Evolutionary conservation across 768 basidiomycete genomes (phyloP).

Genomic region (Auriculariales sp.): DNA sequence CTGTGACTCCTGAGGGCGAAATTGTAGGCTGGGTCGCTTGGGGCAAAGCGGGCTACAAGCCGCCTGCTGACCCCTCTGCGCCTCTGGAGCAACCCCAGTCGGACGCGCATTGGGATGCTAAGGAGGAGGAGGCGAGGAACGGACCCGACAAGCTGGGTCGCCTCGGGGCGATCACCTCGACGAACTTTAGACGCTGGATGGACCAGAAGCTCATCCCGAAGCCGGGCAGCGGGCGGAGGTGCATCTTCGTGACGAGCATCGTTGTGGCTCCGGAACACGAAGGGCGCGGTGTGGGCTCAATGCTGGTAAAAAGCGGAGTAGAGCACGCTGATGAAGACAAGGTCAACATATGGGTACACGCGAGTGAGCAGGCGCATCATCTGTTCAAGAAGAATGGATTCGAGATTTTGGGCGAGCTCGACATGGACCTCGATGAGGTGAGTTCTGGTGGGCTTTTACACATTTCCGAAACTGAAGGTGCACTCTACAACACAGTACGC

Average conservation of each 20-base stretch:
- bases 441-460: no score
- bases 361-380: not conserved
- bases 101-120: not conserved
- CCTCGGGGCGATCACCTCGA: not conserved
- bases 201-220: not conserved
- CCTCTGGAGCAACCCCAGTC: not conserved
- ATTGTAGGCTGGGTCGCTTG: not conserved
- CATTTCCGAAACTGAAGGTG: no score
- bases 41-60: not conserved
- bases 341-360: not conserved
- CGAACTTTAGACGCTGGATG: not conserved
- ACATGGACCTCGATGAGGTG: not conserved
- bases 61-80: no score
- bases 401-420: not conserved
- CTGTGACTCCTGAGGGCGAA: not conserved
- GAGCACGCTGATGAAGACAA: not conserved
- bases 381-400: not conserved
- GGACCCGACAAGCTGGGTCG: not conserved
- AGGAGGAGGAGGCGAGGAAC: not conserved
- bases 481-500: no score
- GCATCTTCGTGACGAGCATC: not conserved
- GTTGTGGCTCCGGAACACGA: not conserved
- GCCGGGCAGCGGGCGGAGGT: not conserved
- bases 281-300: not conserved
- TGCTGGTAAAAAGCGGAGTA: not conserved